Conservation (phyloP, 441 rosid species). For the Lepidium campestre region DNA sequence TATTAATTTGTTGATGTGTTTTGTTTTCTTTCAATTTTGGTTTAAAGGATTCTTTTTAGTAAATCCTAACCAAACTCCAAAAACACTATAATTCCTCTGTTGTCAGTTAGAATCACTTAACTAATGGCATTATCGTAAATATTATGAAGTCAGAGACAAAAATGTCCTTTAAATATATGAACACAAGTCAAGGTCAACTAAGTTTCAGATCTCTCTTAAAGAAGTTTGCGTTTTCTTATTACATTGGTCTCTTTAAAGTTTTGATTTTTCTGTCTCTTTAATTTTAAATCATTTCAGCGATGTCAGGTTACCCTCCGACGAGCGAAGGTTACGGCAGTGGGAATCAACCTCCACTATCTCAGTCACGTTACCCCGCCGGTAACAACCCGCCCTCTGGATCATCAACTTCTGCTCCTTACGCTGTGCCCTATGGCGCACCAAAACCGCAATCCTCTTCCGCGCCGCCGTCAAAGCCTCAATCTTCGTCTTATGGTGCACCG, state of each 20-base stretch:
- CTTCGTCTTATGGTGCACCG: constrained; percentile 35
- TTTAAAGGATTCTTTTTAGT: no score
- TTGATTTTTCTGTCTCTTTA: no score
- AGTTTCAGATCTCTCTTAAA: neutral
- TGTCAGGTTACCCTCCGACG: constrained; percentile 65
- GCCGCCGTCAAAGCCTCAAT: constrained; percentile 7
- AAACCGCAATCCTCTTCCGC: neutral
- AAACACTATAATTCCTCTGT: neutral
- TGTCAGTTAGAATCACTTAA: constrained; percentile 17
- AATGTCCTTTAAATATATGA: constrained; percentile 3
- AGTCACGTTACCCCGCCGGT: constrained; percentile 37
- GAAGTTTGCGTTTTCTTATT: neutral
- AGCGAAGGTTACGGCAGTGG: constrained; percentile 35
- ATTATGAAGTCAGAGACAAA: neutral
- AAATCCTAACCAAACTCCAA: no score
- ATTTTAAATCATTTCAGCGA: constrained; percentile 4
- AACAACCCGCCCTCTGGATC: constrained; percentile 25
- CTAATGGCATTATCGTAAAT: constrained; percentile 18
- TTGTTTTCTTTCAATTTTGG: no score
- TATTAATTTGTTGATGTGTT: no score
- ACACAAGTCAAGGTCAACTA: constrained; percentile 7
- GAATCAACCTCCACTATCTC: constrained; percentile 33
- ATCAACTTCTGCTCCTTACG: constrained; percentile 24
- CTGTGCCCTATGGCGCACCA: constrained; percentile 21
- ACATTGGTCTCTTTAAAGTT: neutral